phyloP scores from a whole-genome alignment of 305 asterid species.

The Fraxinus nigra region DNA sequence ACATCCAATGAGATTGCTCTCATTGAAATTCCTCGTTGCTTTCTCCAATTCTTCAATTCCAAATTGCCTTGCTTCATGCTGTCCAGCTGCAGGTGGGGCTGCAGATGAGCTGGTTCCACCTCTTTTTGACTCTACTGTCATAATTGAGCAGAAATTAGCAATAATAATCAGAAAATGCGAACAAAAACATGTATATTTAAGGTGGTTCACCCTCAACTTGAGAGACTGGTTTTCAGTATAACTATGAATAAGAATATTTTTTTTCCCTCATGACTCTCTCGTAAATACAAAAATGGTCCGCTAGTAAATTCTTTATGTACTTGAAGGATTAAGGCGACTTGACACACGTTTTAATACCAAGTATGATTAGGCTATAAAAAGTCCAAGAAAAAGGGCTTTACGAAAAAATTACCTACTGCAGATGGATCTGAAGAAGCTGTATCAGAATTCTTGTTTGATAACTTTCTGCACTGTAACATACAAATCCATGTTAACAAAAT shows the following conservation, averaged over 20 bases:
- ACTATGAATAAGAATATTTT: not conserved
- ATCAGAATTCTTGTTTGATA: conserved; percentile 56
- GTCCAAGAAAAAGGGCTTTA: not conserved
- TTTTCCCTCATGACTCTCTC: not conserved
- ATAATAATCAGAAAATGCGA: not conserved
- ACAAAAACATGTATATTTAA: not conserved
- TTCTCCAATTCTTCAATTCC: conserved; percentile 47
- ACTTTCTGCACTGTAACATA: conserved; percentile 25
- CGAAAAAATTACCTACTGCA: conserved; percentile 40
- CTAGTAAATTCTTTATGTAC: not conserved
- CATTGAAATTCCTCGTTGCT: conserved; percentile 55
- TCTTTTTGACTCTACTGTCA: conserved; percentile 41
- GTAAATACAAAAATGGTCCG: not conserved
- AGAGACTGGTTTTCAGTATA: not conserved
- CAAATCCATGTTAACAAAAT: conserved; percentile 34
- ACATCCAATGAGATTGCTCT: conserved; percentile 56
- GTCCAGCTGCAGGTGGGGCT: conserved; percentile 16
- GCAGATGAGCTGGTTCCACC: conserved; percentile 30
- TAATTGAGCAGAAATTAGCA: conserved; percentile 20
- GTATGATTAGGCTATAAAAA: not conserved
- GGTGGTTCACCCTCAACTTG: not conserved
- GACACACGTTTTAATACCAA: not conserved
- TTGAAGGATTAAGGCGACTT: not conserved
- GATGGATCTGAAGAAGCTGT: conserved; percentile 69
- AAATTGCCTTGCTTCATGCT: conserved; percentile 47